Evolutionary conservation across 192 early-diverging fungal species (phyloP).

Genomic region (Geranomyces variabilis): DNA sequence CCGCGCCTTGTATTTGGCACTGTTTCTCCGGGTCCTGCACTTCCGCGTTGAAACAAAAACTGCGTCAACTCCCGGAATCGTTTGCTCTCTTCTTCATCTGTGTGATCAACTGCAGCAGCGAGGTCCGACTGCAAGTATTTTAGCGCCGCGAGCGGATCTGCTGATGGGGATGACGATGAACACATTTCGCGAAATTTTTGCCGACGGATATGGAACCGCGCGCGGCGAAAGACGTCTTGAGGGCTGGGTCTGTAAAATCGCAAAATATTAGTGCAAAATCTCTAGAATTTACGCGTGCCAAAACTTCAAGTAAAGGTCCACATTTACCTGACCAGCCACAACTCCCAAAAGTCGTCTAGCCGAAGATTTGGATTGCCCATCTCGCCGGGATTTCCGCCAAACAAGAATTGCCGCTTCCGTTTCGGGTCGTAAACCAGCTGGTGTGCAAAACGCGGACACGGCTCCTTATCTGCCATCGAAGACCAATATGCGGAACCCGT

Average conservation of each 20-base stretch:
- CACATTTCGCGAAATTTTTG: slow-evolving; percentile 86
- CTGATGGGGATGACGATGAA: slow-evolving; percentile 1
- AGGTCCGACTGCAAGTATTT: slow-evolving; percentile 78
- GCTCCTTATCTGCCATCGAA: slow-evolving; percentile 59
- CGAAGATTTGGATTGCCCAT: slow-evolving; percentile 59
- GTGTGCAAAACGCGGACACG: slow-evolving; percentile 88
- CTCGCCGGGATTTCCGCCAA: slow-evolving; percentile 93
- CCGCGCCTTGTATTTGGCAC: background rate
- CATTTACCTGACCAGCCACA: slow-evolving; percentile 65
- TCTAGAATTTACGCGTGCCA: background rate
- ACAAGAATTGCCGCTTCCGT: slow-evolving; percentile 78
- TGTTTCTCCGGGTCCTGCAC: slow-evolving; percentile 1
- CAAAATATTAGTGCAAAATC: background rate
- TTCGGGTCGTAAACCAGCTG: slow-evolving; percentile 84
- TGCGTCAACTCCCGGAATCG: slow-evolving; percentile 51
- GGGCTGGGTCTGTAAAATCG: slow-evolving; percentile 58
- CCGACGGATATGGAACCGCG: slow-evolving; percentile 76
- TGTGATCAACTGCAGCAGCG: slow-evolving; percentile 70
- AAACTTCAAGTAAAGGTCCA: no score
- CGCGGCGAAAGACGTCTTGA: slow-evolving; percentile 70
- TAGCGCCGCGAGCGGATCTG: slow-evolving; percentile 56
- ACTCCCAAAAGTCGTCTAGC: slow-evolving; percentile 85
- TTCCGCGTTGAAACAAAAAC: slow-evolving; percentile 48
- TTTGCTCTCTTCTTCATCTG: slow-evolving; percentile 47
- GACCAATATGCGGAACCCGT: slow-evolving; percentile 55